These are phyloP conservation scores for Nannizzia gypsea DNA, from an alignment of 2,329 filamentous ascomycete genomes.

Conservation along the genomic window DNA sequence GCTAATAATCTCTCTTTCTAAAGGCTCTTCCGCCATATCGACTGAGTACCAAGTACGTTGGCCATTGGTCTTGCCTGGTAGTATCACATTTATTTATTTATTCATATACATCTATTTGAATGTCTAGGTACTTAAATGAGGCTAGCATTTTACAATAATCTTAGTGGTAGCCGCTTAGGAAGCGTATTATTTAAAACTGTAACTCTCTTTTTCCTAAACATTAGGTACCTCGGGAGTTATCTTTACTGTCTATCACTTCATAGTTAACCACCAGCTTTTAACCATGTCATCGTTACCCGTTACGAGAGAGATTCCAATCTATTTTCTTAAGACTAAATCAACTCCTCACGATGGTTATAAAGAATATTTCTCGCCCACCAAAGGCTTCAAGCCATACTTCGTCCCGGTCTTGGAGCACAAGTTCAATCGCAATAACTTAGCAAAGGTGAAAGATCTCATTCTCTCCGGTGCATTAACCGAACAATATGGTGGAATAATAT, in stretches of 20 bases:
- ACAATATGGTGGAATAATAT: slow-evolving; percentile 38
- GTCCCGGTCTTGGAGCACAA: slow-evolving; percentile 38
- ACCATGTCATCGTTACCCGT: background rate
- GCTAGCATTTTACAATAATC: too few species aligned
- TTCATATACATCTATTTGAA: too few species aligned
- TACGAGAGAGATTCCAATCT: slow-evolving; percentile 23
- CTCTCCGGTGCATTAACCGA: slow-evolving; percentile 20
- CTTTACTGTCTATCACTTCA: background rate
- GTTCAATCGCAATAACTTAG: slow-evolving; percentile 28
- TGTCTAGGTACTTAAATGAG: too few species aligned
- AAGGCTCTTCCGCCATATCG: too few species aligned
- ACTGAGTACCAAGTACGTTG: too few species aligned
- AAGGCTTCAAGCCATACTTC: slow-evolving; percentile 29
- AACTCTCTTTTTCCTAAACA: background rate
- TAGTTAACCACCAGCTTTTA: background rate
- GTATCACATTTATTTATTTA: too few species aligned
- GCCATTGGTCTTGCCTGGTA: too few species aligned
- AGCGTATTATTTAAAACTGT: too few species aligned
- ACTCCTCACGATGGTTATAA: slow-evolving; percentile 35
- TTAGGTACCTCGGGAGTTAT: too few species aligned
- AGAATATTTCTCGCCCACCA: slow-evolving; percentile 29
- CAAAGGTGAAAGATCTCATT: slow-evolving; percentile 26
- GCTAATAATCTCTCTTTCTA: too few species aligned
- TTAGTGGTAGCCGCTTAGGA: too few species aligned
- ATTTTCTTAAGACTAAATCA: slow-evolving; percentile 40